Percentiles rank a stretch among this genome's conserved stretches.
Conservation (phyloP, 495 filamentous ascomycete species). For the Tuber melanosporum region DNA sequence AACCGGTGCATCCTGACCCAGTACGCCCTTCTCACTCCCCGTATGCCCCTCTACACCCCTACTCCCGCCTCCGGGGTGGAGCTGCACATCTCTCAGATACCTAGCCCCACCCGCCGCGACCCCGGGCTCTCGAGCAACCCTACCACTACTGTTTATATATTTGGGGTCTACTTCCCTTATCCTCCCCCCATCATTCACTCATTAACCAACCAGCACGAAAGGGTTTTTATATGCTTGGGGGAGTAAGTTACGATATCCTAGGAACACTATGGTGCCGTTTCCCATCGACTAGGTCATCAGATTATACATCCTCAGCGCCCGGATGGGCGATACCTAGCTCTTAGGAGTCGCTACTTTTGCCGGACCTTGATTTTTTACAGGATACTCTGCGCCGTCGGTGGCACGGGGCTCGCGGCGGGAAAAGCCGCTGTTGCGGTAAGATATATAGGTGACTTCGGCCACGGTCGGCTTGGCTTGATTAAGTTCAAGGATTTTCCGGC, state of each 20-base stretch:
- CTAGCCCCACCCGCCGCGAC: neutral
- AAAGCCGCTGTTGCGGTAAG: no score
- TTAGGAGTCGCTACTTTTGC: neutral
- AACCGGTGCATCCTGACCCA: neutral
- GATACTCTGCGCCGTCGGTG: no score
- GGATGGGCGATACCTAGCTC: neutral
- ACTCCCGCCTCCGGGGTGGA: slow-evolving; percentile 11
- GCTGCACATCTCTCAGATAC: neutral
- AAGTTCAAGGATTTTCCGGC: no score
- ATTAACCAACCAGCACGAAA: neutral
- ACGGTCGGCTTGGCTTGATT: no score
- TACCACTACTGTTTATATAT: slow-evolving; percentile 9
- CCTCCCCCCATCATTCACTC: neutral
- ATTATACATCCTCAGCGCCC: neutral
- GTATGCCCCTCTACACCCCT: neutral
- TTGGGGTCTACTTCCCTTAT: slow-evolving; percentile 22
- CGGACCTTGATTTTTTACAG: neutral
- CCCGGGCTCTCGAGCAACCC: neutral
- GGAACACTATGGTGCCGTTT: neutral
- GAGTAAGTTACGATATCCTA: no score
- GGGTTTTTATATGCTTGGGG: neutral
- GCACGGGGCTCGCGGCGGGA: no score
- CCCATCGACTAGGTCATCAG: neutral
- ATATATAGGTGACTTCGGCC: no score
- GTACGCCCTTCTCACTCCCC: slow-evolving; percentile 25